A percentile compares a stretch with the other conserved stretches of the same genome.
Evolutionary conservation across 805 yeast genomes (phyloP).

Genomic region (Saccharomyces paradoxus): DNA sequence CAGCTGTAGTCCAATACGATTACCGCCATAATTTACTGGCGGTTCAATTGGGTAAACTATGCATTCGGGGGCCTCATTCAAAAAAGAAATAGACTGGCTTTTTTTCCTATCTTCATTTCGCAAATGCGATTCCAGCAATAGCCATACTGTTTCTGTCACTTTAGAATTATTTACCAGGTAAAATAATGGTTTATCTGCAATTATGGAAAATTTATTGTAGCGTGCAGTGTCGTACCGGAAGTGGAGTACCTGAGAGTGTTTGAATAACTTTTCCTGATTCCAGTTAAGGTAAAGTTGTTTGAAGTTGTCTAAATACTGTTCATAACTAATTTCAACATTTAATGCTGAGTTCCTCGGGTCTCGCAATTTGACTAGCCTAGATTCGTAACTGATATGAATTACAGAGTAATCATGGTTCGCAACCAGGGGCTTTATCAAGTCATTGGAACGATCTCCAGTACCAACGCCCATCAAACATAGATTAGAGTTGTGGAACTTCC

Average conservation of each 20-base stretch:
- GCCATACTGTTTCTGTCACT: conserved; percentile 32
- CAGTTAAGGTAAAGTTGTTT: conserved; percentile 57
- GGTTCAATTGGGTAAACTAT: conserved; percentile 8
- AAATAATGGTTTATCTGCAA: conserved; percentile 38
- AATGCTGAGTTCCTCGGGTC: conserved; percentile 35
- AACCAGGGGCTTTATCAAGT: conserved; percentile 33
- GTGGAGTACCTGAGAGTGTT: conserved; percentile 15
- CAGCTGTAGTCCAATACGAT: conserved; percentile 36
- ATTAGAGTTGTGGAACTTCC: conserved; percentile 12
- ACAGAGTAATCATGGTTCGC: conserved; percentile 69
- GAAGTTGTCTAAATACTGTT: conserved; percentile 34
- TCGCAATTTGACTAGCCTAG: conserved; percentile 26
- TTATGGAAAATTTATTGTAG: conserved; percentile 11
- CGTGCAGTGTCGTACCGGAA: conserved; percentile 25
- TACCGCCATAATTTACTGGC: conserved; percentile 14
- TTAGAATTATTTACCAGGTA: conserved; percentile 30
- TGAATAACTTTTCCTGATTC: conserved; percentile 36
- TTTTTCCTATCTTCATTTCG: conserved; percentile 12
- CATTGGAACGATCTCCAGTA: conserved; percentile 39
- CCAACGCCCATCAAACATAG: conserved; percentile 55
- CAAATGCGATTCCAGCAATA: conserved; percentile 45
- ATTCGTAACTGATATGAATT: conserved; percentile 28
- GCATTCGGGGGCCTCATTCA: conserved; percentile 13
- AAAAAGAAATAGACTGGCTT: conserved; percentile 8
- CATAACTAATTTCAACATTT: conserved; percentile 4